Evolutionary conservation across 441 rosid genomes (phyloP).

Genomic region (Brassica hybrid): DNA sequence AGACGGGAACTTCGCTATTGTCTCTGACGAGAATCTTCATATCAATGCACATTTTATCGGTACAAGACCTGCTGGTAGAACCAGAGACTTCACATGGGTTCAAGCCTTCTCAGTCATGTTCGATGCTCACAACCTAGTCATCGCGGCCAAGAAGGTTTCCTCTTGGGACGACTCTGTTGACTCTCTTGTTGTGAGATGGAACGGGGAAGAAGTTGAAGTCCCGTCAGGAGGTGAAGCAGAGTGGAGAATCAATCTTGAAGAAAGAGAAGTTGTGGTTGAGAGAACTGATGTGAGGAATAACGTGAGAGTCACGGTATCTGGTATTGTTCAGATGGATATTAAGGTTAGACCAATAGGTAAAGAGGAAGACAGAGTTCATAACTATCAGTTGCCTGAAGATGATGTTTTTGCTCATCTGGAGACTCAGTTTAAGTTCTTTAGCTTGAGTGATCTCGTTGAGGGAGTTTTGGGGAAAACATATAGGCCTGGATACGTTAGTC

Average conservation of each 20-base stretch:
- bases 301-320: constrained; percentile 61
- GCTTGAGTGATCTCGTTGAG: constrained; percentile 63
- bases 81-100: constrained; percentile 35
- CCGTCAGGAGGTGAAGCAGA: constrained; percentile 70
- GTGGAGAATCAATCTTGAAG: constrained; percentile 52
- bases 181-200: constrained; percentile 64
- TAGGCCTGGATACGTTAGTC: constrained; percentile 69
- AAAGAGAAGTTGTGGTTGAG: constrained; percentile 63
- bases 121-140: constrained; percentile 61
- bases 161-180: constrained; percentile 65
- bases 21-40: constrained; percentile 77
- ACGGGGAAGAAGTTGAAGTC: constrained; percentile 53
- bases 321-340: constrained; percentile 59
- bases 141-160: constrained; percentile 63
- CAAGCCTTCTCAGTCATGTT: constrained; percentile 80
- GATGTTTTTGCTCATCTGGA: constrained; percentile 91
- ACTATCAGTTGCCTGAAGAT: constrained; percentile 48
- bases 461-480: constrained; percentile 88
- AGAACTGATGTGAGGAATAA: constrained; percentile 74
- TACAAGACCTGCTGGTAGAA: constrained; percentile 15
- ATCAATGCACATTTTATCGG: constrained; percentile 75
- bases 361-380: constrained; percentile 69
- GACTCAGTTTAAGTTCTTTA: constrained; percentile 75
- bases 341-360: constrained; percentile 68
- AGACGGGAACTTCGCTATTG: constrained; percentile 74